Conservation (phyloP, 1,284 basidiomycete genomes). For the Pseudomicrostroma phylloplanum region DNA sequence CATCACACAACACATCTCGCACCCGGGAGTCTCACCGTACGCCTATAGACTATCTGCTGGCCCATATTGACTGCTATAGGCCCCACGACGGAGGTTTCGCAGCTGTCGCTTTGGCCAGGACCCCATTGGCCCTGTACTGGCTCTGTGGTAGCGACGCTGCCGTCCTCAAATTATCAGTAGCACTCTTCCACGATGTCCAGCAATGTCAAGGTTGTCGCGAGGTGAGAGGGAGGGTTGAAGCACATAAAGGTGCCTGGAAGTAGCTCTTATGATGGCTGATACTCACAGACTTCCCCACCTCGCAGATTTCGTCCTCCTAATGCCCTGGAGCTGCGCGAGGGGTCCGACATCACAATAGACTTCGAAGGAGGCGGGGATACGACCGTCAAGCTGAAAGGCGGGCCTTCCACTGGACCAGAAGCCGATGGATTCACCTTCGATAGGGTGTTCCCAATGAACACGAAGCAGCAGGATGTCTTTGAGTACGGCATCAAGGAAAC, state of each 20-base stretch:
- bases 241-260: constrained; percentile 1
- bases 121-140: too few species aligned
- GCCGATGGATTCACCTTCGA: constrained; percentile 94
- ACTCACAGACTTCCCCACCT: neutral
- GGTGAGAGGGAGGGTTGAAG: constrained; percentile 8
- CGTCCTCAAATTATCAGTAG: too few species aligned
- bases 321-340: constrained; percentile 77
- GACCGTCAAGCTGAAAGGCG: constrained; percentile 61
- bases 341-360: constrained; percentile 81
- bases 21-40: too few species aligned
- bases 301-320: constrained; percentile 89
- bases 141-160: too few species aligned
- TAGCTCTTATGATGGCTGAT: neutral
- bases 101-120: too few species aligned
- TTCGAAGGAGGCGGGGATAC: constrained; percentile 65
- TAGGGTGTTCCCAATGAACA: constrained; percentile 87
- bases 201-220: constrained; percentile 46
- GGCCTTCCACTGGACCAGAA: constrained; percentile 50
- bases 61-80: too few species aligned
- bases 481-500: constrained; percentile 94
- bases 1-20: too few species aligned
- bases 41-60: too few species aligned
- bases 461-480: constrained; percentile 89
- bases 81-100: too few species aligned
- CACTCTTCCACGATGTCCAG: constrained; percentile 28